A percentile compares a stretch with the other conserved stretches of the same genome.
phyloP scores from a whole-genome alignment of 106 monocot species.

The Dioscorea alata region DNA sequence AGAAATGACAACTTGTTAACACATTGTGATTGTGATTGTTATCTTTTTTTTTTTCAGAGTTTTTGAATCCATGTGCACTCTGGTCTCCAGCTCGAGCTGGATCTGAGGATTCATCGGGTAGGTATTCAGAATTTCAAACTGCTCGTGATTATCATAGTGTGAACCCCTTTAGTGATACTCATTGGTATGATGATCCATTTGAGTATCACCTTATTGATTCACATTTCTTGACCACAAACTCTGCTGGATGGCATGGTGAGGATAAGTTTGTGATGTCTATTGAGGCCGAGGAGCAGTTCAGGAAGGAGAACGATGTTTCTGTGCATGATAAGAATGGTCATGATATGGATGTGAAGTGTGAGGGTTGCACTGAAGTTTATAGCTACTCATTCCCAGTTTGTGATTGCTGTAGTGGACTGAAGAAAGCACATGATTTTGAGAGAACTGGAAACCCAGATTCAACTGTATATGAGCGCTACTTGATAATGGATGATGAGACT shows the following conservation, averaged over 20 bases:
- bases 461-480: conserved; percentile 45
- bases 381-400: conserved; percentile 34
- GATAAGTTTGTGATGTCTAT: conserved; percentile 55
- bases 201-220: conserved; percentile 20
- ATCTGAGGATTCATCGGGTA: conserved; percentile 50
- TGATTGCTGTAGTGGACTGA: conserved; percentile 38
- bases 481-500: conserved; percentile 47
- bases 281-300: conserved; percentile 22
- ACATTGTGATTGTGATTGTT: too few species aligned
- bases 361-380: conserved; percentile 24
- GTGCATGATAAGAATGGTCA: conserved; percentile 10
- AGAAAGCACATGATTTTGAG: neutral
- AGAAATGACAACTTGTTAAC: too few species aligned
- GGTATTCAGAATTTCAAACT: conserved; percentile 64
- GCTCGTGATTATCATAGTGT: conserved; percentile 56
- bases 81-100: conserved; percentile 42
- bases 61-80: conserved; percentile 57
- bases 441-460: conserved; percentile 20
- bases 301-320: conserved; percentile 10
- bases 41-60: conserved; percentile 15
- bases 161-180: conserved; percentile 44
- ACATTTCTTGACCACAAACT: conserved; percentile 11
- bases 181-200: conserved; percentile 52
- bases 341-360: neutral
- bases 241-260: conserved; percentile 24